phyloP scores from a whole-genome alignment of 2,329 filamentous ascomycete genomes.

The Plenodomus biglobosus region DNA sequence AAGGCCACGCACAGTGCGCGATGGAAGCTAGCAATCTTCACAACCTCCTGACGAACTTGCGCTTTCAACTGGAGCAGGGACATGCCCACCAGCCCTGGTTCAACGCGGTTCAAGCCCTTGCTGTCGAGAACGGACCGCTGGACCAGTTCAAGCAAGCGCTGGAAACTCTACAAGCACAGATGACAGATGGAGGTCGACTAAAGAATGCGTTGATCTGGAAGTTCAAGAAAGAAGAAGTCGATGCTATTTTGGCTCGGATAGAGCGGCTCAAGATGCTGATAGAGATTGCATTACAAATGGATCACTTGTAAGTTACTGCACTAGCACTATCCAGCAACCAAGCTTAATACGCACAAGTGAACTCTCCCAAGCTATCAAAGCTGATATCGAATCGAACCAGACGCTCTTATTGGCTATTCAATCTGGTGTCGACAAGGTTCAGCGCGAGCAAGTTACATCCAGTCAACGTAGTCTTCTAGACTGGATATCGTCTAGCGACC shows the following conservation, averaged over 20 bases:
- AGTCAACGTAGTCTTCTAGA: not conserved
- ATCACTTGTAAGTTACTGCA: constrained; percentile 21
- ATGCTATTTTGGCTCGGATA: constrained; percentile 16
- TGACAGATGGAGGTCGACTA: constrained; percentile 10
- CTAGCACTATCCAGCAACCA: not conserved
- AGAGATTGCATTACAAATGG: constrained; percentile 22
- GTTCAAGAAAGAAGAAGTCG: constrained; percentile 19
- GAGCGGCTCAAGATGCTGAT: constrained; percentile 23
- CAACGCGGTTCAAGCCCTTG: constrained; percentile 15
- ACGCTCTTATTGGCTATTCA: constrained; percentile 2
- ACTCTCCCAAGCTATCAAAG: constrained; percentile 14
- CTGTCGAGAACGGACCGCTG: constrained; percentile 24
- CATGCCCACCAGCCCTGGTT: constrained; percentile 20
- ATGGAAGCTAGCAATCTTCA: constrained; percentile 2
- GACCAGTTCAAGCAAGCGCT: constrained; percentile 28
- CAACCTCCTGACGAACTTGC: constrained; percentile 4
- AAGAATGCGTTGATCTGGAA: constrained; percentile 15
- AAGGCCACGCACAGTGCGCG: constrained; percentile 3
- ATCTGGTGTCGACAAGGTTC: constrained; percentile 7
- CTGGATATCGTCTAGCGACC: constrained; percentile 48
- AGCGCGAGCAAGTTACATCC: constrained; percentile 1
- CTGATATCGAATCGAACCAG: constrained; percentile 6
- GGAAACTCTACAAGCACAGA: constrained; percentile 12
- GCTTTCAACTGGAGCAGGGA: constrained; percentile 1
- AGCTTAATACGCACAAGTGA: constrained; percentile 13